These are phyloP conservation scores for Leishmania tarentolae DNA, from an alignment of 208 protist genomes.

Conservation along the genomic window DNA sequence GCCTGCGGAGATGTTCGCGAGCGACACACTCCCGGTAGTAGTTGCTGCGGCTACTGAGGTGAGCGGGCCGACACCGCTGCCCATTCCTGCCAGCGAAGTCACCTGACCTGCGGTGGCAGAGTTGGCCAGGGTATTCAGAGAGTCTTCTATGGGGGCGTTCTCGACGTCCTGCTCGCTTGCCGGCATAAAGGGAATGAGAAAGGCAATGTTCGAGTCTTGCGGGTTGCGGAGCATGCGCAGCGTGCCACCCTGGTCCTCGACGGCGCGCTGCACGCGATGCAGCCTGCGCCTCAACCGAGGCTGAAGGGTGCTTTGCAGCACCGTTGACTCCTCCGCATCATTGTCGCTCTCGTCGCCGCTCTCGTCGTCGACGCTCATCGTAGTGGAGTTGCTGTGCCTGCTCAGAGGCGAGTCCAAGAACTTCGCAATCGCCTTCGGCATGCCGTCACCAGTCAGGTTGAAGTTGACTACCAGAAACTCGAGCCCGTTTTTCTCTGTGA, in stretches of 20 bases:
- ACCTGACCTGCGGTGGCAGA: slow-evolving; percentile 11
- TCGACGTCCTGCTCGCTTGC: slow-evolving; percentile 46
- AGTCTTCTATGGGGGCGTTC: slow-evolving; percentile 38
- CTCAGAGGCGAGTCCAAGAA: slow-evolving; percentile 41
- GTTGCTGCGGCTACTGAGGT: not conserved
- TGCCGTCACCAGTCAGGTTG: slow-evolving; percentile 57
- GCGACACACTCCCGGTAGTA: slow-evolving; percentile 18
- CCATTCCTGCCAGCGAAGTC: slow-evolving; percentile 1
- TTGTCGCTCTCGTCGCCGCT: slow-evolving; percentile 18
- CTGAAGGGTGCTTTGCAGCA: slow-evolving; percentile 1
- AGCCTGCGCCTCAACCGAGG: slow-evolving; percentile 42
- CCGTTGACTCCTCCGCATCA: slow-evolving; percentile 6
- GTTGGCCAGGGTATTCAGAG: slow-evolving; percentile 20
- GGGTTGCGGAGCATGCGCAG: slow-evolving; percentile 50
- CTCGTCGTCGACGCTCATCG: slow-evolving; percentile 8
- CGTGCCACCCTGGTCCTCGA: slow-evolving; percentile 83
- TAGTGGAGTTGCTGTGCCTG: slow-evolving; percentile 17
- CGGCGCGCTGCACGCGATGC: slow-evolving; percentile 49
- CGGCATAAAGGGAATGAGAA: slow-evolving; percentile 79
- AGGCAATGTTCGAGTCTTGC: slow-evolving; percentile 56
- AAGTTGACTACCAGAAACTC: slow-evolving; percentile 88
- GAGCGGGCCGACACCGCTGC: not conserved
- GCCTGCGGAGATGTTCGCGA: slow-evolving; percentile 9
- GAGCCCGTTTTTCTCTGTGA: slow-evolving; percentile 70
- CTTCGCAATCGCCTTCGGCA: slow-evolving; percentile 47